A percentile compares a stretch with the other conserved stretches of the same genome.
Conservation (phyloP, 306 rosid species). For the Erythrophleum fordii region DNA sequence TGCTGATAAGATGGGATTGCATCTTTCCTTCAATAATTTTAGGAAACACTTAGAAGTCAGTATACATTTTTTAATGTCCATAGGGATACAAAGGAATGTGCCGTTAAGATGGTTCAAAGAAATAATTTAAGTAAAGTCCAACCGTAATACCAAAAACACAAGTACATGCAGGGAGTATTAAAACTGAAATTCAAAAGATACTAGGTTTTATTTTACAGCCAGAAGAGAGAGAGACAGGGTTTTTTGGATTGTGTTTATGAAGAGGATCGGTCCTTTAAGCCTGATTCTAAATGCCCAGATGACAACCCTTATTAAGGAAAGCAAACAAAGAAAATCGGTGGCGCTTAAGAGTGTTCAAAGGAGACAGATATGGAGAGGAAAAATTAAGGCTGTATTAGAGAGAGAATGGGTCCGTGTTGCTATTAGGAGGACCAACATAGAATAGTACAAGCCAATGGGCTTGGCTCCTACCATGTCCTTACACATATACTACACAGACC, state of each 20-base stretch:
- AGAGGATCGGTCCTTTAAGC: conserved; percentile 35
- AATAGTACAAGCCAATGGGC: conserved; percentile 56
- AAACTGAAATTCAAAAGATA: conserved; percentile 6
- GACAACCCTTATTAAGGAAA: conserved; percentile 4
- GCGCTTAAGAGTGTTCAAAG: background rate
- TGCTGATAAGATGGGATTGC: no score
- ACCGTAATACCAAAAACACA: background rate
- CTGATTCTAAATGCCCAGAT: conserved; percentile 9
- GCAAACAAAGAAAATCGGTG: conserved; percentile 23
- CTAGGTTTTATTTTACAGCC: conserved; percentile 24
- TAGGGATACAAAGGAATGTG: background rate
- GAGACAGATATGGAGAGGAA: conserved; percentile 2
- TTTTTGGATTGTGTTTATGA: background rate
- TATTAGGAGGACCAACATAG: conserved; percentile 53
- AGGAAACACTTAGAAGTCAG: no score
- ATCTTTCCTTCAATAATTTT: no score
- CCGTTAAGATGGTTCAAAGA: background rate
- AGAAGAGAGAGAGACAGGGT: conserved; percentile 5
- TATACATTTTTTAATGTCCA: no score
- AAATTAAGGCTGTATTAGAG: conserved; percentile 12
- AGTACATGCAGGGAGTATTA: conserved; percentile 47
- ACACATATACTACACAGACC: conserved; percentile 43
- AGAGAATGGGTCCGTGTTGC: conserved; percentile 62
- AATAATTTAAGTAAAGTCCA: background rate
- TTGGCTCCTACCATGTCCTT: conserved; percentile 72